Evolutionary conservation across 805 yeast genomes (phyloP).

Genomic region (Suhomyces faveliae): DNA sequence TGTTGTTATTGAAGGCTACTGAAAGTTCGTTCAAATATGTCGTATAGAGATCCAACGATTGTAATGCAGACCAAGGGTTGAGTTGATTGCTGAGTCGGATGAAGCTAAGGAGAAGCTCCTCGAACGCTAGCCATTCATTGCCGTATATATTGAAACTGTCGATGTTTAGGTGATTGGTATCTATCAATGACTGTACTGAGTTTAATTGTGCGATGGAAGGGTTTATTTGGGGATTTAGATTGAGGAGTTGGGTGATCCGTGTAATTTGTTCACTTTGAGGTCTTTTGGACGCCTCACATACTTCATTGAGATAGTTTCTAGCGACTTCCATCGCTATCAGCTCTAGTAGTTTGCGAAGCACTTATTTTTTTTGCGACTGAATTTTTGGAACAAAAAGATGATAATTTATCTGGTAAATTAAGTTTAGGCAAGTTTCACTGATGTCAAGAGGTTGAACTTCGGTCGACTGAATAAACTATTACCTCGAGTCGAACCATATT

Average conservation of each 20-base stretch:
- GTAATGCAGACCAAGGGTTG: constrained; percentile 51
- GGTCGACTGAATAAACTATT: too few species aligned
- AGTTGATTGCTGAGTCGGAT: constrained; percentile 48
- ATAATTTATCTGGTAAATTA: too few species aligned
- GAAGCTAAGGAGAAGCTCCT: constrained; percentile 44
- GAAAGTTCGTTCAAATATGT: constrained; percentile 47
- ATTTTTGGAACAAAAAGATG: neutral
- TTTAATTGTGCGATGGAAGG: constrained; percentile 24
- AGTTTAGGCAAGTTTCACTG: too few species aligned
- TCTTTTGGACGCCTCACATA: constrained; percentile 27
- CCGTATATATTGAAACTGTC: constrained; percentile 24
- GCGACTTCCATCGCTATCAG: constrained; percentile 16
- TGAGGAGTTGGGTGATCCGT: constrained; percentile 21
- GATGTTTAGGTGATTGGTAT: constrained; percentile 18
- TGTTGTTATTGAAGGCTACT: constrained; percentile 47
- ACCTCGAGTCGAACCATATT: neutral
- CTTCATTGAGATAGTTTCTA: constrained; percentile 25
- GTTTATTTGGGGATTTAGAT: constrained; percentile 25
- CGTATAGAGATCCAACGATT: constrained; percentile 55
- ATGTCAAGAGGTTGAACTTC: too few species aligned
- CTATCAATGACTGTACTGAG: constrained; percentile 1
- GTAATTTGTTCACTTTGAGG: constrained; percentile 20
- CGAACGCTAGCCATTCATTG: constrained; percentile 48
- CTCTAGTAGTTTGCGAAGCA: too few species aligned
- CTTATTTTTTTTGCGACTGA: neutral